Conservation (phyloP, 805 yeast genomes). For the Kuraishia piskuri region DNA sequence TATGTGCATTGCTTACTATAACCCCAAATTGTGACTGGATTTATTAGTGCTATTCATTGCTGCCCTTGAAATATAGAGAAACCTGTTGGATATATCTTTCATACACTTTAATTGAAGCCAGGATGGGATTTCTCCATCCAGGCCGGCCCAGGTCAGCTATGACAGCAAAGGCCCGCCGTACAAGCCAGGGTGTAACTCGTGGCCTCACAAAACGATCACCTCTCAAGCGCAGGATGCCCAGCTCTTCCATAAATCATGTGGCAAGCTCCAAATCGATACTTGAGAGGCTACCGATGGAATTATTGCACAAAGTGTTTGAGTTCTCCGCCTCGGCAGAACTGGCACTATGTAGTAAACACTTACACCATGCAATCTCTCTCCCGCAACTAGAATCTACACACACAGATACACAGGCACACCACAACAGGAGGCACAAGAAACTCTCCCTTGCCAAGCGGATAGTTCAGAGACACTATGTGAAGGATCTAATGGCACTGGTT, state of each 20-base stretch:
- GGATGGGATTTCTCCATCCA: background rate
- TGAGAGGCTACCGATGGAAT: slow-evolving; percentile 1
- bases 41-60: no score
- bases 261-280: background rate
- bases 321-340: background rate
- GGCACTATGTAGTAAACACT: background rate
- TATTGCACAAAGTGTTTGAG: background rate
- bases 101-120: background rate
- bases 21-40: background rate
- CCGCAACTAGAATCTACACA: background rate
- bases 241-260: no score
- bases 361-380: background rate
- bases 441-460: background rate
- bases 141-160: background rate
- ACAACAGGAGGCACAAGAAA: background rate
- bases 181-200: background rate
- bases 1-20: background rate
- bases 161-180: background rate
- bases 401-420: background rate
- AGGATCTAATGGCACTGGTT: background rate
- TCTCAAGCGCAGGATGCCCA: background rate
- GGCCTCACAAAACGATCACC: background rate
- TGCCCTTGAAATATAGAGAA: no score
- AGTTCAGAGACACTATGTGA: background rate
- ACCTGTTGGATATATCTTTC: no score